Percentiles rank a stretch among this genome's conserved stretches.
Conservation (phyloP, 2,329 filamentous ascomycete species). For the Tolypocladium pustulatum region DNA sequence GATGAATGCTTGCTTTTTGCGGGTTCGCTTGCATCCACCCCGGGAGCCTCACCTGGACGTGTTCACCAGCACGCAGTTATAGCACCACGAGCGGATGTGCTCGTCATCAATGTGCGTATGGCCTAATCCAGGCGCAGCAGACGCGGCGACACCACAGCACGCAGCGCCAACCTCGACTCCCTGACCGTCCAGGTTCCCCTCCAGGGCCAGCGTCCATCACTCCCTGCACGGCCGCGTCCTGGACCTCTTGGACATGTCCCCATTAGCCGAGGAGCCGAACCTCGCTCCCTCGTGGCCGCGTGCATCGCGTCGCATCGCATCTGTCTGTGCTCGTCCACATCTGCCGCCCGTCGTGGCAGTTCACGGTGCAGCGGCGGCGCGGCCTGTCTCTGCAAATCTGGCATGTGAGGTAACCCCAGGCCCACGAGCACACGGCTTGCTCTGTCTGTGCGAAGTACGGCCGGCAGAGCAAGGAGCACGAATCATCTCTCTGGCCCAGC, state of each 20-base stretch:
- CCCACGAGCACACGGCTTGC: background rate
- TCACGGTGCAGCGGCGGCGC: background rate
- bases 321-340: background rate
- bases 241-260: constrained; percentile 1
- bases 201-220: background rate
- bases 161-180: background rate
- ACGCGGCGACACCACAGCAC: background rate
- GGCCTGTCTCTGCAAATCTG: background rate
- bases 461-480: no score
- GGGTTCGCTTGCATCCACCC: background rate
- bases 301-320: background rate
- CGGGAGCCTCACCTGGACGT: background rate
- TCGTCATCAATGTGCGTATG: background rate
- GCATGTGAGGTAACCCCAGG: background rate
- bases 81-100: background rate
- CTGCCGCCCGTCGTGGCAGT: constrained; percentile 2
- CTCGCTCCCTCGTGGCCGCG: background rate
- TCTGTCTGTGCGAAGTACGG: no score
- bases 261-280: constrained; percentile 3
- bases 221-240: background rate
- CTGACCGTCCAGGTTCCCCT: background rate
- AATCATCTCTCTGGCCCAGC: background rate
- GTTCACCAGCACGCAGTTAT: no score
- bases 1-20: background rate
- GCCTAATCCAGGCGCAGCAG: background rate